phyloP scores from a whole-genome alignment of 305 asterid genomes.

The Plantago coronopus region DNA sequence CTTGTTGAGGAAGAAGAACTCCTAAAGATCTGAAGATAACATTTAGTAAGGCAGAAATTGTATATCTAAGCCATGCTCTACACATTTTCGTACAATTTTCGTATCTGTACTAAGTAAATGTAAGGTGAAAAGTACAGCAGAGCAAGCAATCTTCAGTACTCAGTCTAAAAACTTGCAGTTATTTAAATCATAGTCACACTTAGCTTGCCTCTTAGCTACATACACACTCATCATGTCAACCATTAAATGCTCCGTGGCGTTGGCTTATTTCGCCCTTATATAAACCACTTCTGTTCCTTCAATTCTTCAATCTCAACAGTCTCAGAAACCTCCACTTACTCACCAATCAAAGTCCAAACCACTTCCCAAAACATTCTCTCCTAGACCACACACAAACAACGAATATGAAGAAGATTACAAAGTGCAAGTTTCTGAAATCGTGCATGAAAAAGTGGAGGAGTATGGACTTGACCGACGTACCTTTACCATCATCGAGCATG shows the following conservation, averaged over 20 bases:
- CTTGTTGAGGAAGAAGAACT: constrained; percentile 35
- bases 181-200: constrained; percentile 30
- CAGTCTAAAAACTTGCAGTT: constrained; percentile 11
- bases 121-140: constrained; percentile 34
- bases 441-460: constrained; percentile 51
- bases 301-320: constrained; percentile 31
- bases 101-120: constrained; percentile 13
- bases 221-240: constrained; percentile 19
- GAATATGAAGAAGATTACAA: constrained; percentile 33
- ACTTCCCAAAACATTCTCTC: neutral
- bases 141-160: constrained; percentile 35
- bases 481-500: constrained; percentile 22
- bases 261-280: constrained; percentile 31
- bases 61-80: constrained; percentile 48
- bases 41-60: constrained; percentile 19
- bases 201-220: constrained; percentile 7
- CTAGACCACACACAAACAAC: constrained; percentile 9
- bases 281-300: constrained; percentile 33
- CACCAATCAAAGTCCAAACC: constrained; percentile 4
- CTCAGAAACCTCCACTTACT: constrained; percentile 19
- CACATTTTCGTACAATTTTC: constrained; percentile 48
- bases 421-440: constrained; percentile 40
- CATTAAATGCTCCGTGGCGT: constrained; percentile 9
- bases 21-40: constrained; percentile 31
- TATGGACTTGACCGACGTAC: constrained; percentile 34